Conservation (phyloP, 108 stramenopile genomes). For the Pseudonitzschia pungens region DNA sequence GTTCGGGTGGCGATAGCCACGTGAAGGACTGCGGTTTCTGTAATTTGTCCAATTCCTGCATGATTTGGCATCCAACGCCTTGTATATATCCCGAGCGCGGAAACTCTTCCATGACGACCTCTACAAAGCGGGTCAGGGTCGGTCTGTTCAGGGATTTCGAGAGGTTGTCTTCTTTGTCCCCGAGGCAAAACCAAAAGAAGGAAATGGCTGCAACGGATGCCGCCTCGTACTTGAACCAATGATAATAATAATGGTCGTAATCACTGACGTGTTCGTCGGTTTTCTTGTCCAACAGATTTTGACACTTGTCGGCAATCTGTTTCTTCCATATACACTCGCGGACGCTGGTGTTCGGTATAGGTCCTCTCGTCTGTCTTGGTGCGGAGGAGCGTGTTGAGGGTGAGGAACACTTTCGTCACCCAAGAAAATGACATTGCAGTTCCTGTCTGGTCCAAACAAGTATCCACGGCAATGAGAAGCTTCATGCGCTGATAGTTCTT, state of each 20-base stretch:
- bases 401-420: not conserved
- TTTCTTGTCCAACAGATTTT: not conserved
- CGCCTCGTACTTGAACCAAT: not conserved
- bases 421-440: not conserved
- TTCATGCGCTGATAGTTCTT: not conserved
- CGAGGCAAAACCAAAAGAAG: not conserved
- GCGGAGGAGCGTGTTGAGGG: not conserved
- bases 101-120: not conserved
- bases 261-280: not conserved
- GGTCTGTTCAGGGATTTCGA: not conserved
- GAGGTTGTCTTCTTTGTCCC: not conserved
- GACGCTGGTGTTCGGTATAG: not conserved
- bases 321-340: not conserved
- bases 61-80: not conserved
- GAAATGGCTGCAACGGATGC: not conserved
- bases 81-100: not conserved
- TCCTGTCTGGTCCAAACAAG: not conserved
- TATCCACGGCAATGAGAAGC: not conserved
- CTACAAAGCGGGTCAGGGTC: not conserved
- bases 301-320: not conserved
- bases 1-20: too few species aligned
- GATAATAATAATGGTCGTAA: not conserved
- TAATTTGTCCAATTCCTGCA: not conserved
- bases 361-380: not conserved
- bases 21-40: too few species aligned